Percentiles rank a stretch among this genome's conserved stretches.
These are phyloP conservation scores for Emmonsia crescens DNA, from an alignment of 2,329 filamentous ascomycete genomes.

Conservation along the genomic window DNA sequence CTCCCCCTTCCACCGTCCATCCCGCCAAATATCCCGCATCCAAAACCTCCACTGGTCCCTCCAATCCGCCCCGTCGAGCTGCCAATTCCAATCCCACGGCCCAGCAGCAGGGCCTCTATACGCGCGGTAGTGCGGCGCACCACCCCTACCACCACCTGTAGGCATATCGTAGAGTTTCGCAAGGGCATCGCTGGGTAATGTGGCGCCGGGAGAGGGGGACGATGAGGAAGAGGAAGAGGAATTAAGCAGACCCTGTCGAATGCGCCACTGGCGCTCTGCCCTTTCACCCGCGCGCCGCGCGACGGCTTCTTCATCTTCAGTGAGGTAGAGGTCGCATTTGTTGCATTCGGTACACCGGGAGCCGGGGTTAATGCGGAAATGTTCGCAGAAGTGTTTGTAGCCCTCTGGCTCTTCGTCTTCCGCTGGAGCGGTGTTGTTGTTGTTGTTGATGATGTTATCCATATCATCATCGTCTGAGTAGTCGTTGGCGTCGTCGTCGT, in stretches of 20 bases:
- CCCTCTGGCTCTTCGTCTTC: conserved; percentile 50
- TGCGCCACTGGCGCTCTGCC: conserved; percentile 61
- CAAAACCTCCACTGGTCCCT: conserved; percentile 23
- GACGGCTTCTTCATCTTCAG: conserved; percentile 62
- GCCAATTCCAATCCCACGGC: conserved; percentile 18
- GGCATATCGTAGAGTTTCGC: conserved; percentile 13
- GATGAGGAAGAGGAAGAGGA: not conserved
- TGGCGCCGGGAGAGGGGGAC: conserved; percentile 6
- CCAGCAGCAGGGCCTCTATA: conserved; percentile 11
- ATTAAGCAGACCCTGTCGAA: conserved; percentile 43
- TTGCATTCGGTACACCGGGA: conserved; percentile 67
- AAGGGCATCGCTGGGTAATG: conserved; percentile 12
- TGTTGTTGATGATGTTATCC: too few species aligned
- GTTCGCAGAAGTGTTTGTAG: conserved; percentile 91
- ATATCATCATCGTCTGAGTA: not conserved
- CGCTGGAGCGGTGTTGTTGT: conserved; percentile 14
- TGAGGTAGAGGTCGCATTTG: conserved; percentile 61
- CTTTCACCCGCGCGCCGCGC: conserved; percentile 58
- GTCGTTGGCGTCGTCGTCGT: conserved; percentile 18
- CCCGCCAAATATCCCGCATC: conserved; percentile 28
- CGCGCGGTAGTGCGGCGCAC: not conserved
- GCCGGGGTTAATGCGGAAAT: conserved; percentile 76
- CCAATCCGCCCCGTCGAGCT: conserved; percentile 13
- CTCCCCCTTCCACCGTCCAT: conserved; percentile 33
- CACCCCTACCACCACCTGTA: conserved; percentile 13